Percentiles rank a stretch among this genome's conserved stretches.
These are phyloP conservation scores for Martensiomyces pterosporus DNA, from an alignment of 192 early-diverging fungal genomes.

Conservation along the genomic window DNA sequence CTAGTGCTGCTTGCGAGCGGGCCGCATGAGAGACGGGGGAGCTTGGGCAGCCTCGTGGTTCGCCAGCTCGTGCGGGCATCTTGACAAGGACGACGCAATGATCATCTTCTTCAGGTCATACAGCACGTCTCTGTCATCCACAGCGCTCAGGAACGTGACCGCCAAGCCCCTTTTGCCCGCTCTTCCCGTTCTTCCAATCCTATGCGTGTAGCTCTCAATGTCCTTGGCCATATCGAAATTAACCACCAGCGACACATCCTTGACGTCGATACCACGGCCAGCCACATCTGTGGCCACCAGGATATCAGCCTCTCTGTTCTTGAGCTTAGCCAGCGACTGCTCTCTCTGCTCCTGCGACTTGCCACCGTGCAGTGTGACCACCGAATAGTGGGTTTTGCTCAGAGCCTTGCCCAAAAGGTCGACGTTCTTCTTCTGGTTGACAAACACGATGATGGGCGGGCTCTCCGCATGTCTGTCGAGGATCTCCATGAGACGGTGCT, in stretches of 20 bases:
- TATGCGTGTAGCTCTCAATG: slow-evolving; percentile 98
- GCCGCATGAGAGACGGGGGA: slow-evolving; percentile 48
- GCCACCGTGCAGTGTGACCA: slow-evolving; percentile 87
- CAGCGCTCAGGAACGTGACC: slow-evolving; percentile 76
- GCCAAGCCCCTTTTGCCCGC: slow-evolving; percentile 90
- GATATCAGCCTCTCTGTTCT: slow-evolving; percentile 76
- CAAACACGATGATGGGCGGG: slow-evolving; percentile 95
- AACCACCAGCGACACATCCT: slow-evolving; percentile 92
- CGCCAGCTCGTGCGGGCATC: slow-evolving; percentile 79
- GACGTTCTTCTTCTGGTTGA: slow-evolving; percentile 92
- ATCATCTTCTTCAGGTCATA: slow-evolving; percentile 72
- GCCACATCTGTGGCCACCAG: slow-evolving; percentile 98
- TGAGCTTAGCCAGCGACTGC: slow-evolving; percentile 73
- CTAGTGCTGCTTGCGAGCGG: slow-evolving; percentile 9
- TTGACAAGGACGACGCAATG: slow-evolving; percentile 69
- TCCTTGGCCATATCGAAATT: slow-evolving; percentile 99
- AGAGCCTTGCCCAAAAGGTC: slow-evolving; percentile 81
- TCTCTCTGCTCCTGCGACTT: slow-evolving; percentile 99
- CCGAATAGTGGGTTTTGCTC: slow-evolving; percentile 26
- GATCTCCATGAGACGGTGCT: slow-evolving; percentile 72
- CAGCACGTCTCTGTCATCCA: slow-evolving; percentile 81
- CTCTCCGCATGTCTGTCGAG: slow-evolving; percentile 57
- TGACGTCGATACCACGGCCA: slow-evolving; percentile 98
- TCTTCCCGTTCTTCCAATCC: slow-evolving; percentile 97
- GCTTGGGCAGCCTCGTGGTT: slow-evolving; percentile 81